phyloP scores from a whole-genome alignment of 371 early-diverging fungal genomes.

The Apophysomyces variabilis region DNA sequence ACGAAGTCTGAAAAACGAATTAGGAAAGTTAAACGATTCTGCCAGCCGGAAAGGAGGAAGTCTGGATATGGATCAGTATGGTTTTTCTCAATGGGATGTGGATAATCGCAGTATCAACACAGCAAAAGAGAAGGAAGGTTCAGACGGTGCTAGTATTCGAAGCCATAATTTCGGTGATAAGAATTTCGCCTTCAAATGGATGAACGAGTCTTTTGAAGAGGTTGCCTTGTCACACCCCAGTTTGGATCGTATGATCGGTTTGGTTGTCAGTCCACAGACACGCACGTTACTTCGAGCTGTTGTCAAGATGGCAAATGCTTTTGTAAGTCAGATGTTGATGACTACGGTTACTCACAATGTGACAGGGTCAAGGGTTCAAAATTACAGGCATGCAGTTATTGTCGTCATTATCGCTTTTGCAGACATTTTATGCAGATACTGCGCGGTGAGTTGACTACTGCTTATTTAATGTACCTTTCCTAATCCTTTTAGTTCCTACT shows the following conservation, averaged over 20 bases:
- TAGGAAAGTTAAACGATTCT: slow-evolving; percentile 9
- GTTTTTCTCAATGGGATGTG: slow-evolving; percentile 36
- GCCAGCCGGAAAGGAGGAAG: slow-evolving; percentile 19
- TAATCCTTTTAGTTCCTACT: slow-evolving; percentile 3
- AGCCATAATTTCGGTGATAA: slow-evolving; percentile 57
- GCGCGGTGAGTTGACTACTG: slow-evolving; percentile 44
- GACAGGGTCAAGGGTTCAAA: slow-evolving; percentile 77
- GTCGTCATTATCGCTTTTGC: slow-evolving; percentile 67
- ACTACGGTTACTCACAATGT: background rate
- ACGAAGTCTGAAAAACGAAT: slow-evolving; percentile 26
- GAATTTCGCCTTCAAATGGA: slow-evolving; percentile 54
- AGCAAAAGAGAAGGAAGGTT: slow-evolving; percentile 10
- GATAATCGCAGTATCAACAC: slow-evolving; percentile 22
- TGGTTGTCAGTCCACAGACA: slow-evolving; percentile 58
- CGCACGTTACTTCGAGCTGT: slow-evolving; percentile 51
- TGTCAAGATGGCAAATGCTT: slow-evolving; percentile 50
- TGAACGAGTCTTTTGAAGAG: slow-evolving; percentile 56
- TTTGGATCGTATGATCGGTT: slow-evolving; percentile 56
- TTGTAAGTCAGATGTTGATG: slow-evolving; percentile 29
- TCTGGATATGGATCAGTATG: slow-evolving; percentile 16
- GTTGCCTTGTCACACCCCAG: slow-evolving; percentile 55
- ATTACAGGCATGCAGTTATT: slow-evolving; percentile 72
- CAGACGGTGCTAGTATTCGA: slow-evolving; percentile 39
- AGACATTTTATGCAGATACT: slow-evolving; percentile 60
- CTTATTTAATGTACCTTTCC: background rate